phyloP scores from a whole-genome alignment of 257 asterid species.

The Plantago ovata region DNA sequence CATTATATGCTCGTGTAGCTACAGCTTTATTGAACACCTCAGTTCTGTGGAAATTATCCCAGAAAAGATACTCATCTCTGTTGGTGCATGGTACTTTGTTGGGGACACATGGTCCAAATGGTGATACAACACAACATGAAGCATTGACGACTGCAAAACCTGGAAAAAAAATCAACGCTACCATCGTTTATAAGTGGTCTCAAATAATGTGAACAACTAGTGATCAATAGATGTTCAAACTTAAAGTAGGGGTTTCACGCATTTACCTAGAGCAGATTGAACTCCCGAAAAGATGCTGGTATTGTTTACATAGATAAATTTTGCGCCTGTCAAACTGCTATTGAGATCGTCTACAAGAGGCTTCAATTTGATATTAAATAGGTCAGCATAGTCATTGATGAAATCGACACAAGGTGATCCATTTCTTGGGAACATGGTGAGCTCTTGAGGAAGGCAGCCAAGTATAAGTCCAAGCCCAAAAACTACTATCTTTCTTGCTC shows the following conservation, averaged over 20 bases:
- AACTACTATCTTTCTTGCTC: constrained; percentile 44
- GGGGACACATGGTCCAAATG: constrained; percentile 22
- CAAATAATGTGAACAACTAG: too few species aligned
- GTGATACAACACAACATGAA: constrained; percentile 28
- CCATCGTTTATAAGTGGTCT: too few species aligned
- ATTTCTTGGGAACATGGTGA: not conserved
- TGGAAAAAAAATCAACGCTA: constrained; percentile 16
- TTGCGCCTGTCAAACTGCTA: constrained; percentile 23
- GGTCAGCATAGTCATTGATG: not conserved
- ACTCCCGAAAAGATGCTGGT: not conserved
- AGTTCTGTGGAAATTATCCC: constrained; percentile 38
- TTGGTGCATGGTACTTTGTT: constrained; percentile 25
- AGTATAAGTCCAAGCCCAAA: constrained; percentile 26
- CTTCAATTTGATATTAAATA: not conserved
- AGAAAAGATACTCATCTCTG: constrained; percentile 23
- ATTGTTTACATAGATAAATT: constrained; percentile 16
- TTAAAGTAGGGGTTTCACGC: too few species aligned
- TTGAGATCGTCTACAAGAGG: constrained; percentile 19
- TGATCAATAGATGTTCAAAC: too few species aligned
- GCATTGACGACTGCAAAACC: constrained; percentile 19
- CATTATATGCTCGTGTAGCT: constrained; percentile 25
- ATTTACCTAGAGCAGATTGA: not conserved
- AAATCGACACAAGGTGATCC: not conserved
- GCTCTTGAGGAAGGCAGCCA: constrained; percentile 31
- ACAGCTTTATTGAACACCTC: not conserved